Evolutionary conservation across 495 filamentous ascomycete species (phyloP), one percentile per base, ranked within the genome.

Genomic region (Penicillium coffeae): DNA sequence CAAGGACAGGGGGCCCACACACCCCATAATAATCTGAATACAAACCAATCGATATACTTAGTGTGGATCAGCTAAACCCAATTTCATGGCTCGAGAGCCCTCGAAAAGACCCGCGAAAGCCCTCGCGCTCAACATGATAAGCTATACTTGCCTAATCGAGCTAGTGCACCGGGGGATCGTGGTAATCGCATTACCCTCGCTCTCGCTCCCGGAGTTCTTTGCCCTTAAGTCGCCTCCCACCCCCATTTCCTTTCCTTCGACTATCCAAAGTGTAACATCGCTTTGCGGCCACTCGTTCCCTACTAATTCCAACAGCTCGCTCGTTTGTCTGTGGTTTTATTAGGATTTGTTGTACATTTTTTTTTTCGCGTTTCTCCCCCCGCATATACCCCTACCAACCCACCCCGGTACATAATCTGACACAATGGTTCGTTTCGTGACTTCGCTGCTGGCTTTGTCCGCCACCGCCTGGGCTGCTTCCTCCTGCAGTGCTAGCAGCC

Each of bases 401-500:
- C 47, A 30, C 45, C 35, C 50, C 41, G 22, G 32, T 54, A 59
- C 47, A 55, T 50, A 61, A 50, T 51, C 44, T 47, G 37, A 34
- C 50, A 65, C 42, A 21, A 72, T 69, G 65, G 59, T 71, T 52
- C 64, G 62, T 45, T 52, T 71, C 37, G 56, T 52, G 47, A 59
- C 69, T 32, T 42, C 68, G 10, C 55, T 58, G 30, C 45, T 72
- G 21, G 42, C 66, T 47, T 38, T 72, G 40, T 68, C 65, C 42
- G 64, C 63, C 34, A 73, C 66, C 38, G 70, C 55, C 12, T 61
- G 59, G 48, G 70, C 64, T 12, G 59, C 59, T 15, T 59, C 66
- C 13, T 68, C 65, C 18, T 89, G 87, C 69, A 69, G 69, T 55
- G 66, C 58, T 27, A 72, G 76, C 52, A 79, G 78, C 45, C 80